These are phyloP conservation scores for Candida xiaguanensis DNA, from an alignment of 805 yeast genomes.

Conservation along the genomic window DNA sequence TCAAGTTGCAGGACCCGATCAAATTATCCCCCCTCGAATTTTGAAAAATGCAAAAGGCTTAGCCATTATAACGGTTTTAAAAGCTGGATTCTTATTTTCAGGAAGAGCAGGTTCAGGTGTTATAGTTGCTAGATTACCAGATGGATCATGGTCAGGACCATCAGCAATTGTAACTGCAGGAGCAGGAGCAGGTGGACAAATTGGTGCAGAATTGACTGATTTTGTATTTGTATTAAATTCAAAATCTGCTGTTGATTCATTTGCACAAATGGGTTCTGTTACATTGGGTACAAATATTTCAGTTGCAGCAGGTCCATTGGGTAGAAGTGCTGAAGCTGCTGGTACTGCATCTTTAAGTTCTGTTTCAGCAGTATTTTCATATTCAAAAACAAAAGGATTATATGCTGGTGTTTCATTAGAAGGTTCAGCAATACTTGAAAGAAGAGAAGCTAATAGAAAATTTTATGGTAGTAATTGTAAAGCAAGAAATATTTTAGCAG, in stretches of 20 bases:
- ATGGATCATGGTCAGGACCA: conserved; percentile 97
- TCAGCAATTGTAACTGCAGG: conserved; percentile 95
- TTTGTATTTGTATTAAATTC: conserved; percentile 90
- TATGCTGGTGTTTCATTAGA: conserved; percentile 97
- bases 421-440: conserved; percentile 94
- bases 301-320: conserved; percentile 96
- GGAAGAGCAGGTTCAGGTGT: conserved; percentile 98
- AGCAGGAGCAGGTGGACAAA: conserved; percentile 98
- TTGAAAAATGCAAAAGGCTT: conserved; percentile 88
- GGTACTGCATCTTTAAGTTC: conserved; percentile 86
- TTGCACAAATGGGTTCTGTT: conserved; percentile 90
- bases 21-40: conserved; percentile 85
- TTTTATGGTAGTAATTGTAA: conserved; percentile 88
- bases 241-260: conserved; percentile 84
- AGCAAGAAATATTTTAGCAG: conserved; percentile 79
- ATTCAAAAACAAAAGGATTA: conserved; percentile 93
- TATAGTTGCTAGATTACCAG: conserved; percentile 88
- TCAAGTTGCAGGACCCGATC: conserved; percentile 84
- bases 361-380: conserved; percentile 88
- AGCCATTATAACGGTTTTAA: conserved; percentile 87
- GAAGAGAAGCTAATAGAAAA: conserved; percentile 95
- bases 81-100: conserved; percentile 93
- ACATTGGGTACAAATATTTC: conserved; percentile 94
- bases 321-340: conserved; percentile 96
- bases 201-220: conserved; percentile 95